These are phyloP conservation scores for Ilex paraguariensis DNA, from an alignment of 305 asterid genomes.

Conservation along the genomic window DNA sequence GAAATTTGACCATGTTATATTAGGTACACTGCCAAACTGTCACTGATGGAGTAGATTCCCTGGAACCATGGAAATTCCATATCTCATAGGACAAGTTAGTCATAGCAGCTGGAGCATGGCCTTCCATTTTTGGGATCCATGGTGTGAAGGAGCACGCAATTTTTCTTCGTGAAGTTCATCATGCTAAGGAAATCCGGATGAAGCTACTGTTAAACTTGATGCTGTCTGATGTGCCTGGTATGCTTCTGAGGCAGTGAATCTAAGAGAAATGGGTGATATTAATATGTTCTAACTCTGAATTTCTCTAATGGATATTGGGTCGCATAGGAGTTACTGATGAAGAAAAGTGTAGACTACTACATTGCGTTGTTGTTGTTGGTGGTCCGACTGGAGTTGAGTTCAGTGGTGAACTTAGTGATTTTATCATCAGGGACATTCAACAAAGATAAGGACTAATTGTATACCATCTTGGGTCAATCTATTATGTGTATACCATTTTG, in stretches of 20 bases:
- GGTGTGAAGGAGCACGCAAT: conserved; percentile 78
- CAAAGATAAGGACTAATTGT: too few relatives aligned
- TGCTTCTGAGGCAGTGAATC: neutral
- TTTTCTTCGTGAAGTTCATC: conserved; percentile 90
- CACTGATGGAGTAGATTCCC: conserved; percentile 54
- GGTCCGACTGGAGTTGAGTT: conserved; percentile 99
- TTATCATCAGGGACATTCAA: conserved; percentile 74
- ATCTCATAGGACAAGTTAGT: conserved; percentile 80
- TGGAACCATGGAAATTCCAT: conserved; percentile 65
- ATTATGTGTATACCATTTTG: too few relatives aligned
- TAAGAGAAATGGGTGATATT: neutral
- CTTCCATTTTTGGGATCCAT: conserved; percentile 81
- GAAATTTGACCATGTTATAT: conserved; percentile 6
- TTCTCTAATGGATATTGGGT: conserved; percentile 5
- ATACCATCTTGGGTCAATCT: too few relatives aligned
- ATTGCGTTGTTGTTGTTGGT: conserved; percentile 96
- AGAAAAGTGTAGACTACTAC: conserved; percentile 82
- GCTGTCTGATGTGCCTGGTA: conserved; percentile 93
- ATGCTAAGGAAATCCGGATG: conserved; percentile 91
- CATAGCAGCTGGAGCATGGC: conserved; percentile 84
- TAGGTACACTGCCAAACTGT: conserved; percentile 71
- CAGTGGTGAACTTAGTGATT: conserved; percentile 96
- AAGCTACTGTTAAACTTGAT: conserved; percentile 76
- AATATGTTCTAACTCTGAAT: neutral
- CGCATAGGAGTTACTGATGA: conserved; percentile 72